Evolutionary conservation across 2,329 filamentous ascomycete species (phyloP), one percentile per base, ranked within the genome.

Genomic region (Fusarium avenaceum): DNA sequence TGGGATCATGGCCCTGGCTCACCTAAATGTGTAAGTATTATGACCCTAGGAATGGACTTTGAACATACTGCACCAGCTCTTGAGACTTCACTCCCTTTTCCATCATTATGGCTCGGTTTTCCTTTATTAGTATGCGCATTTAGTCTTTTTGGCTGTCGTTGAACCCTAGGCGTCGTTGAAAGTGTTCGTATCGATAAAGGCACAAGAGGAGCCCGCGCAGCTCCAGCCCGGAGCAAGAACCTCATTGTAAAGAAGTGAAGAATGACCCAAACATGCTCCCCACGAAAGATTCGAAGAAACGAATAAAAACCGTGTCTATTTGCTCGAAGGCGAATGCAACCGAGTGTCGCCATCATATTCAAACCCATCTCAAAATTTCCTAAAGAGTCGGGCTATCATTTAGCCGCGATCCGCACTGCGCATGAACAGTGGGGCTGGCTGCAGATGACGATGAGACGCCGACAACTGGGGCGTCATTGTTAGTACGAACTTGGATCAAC

Each of bases 1-100:
- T 74, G n/a, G 76, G 77, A 49, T 80, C 78, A 65, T 79, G 76
- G 8, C 76, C 77, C 22, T 76, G 71, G 52, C 74, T 74, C 35
- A 76, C 70, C 78, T 80, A 44, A 19, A 10, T 17, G 10, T 24
- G 24, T 66, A 50, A 68, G 51, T 26, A 33, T 10, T 10, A 20
- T 13, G 6, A 19, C 3, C 7, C 4, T 2, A 14, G 17, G 3
- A 26, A 6, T 30, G 28, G 15, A 11, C 9, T 2, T n/a, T 1
- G n/a, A 49, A 55, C 76, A 70, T 70, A 79, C 77, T 3, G 69
- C 74, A 32, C 60, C 69, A 15, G 57, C 69, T 40, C 75, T 64
- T 19, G 72, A 69, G 11, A 57, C 65, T 22, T 48, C 52, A 5
- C 42, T 20, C 1, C 57, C 22, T 7, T 63, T 75, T 15, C 14